Conservation (phyloP, 805 yeast genomes). For the Teunomyces tritomae region DNA sequence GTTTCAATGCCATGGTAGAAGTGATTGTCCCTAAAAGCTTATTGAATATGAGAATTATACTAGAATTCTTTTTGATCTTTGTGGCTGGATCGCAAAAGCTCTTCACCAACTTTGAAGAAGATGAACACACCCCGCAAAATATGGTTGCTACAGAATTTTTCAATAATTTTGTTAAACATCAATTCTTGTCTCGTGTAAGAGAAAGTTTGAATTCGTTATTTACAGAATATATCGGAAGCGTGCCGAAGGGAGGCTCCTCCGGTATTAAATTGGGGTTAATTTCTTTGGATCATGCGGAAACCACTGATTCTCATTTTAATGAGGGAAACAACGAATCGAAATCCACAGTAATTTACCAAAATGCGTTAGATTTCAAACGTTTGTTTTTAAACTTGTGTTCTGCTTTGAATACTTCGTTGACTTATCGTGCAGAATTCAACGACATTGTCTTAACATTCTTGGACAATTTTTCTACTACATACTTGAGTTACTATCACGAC, state of each 20-base stretch:
- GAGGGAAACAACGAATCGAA: neutral
- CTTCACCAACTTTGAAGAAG: conserved; percentile 17
- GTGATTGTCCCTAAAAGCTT: conserved; percentile 67
- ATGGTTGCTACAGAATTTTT: conserved; percentile 45
- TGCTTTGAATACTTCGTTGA: conserved; percentile 57
- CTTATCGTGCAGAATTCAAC: conserved; percentile 57
- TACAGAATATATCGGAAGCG: conserved; percentile 34
- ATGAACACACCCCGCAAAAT: conserved; percentile 4
- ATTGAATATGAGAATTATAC: conserved; percentile 74
- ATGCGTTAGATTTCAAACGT: conserved; percentile 46
- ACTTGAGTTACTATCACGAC: conserved; percentile 32
- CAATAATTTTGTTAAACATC: conserved; percentile 58
- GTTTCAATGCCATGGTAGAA: conserved; percentile 54
- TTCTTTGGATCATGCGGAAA: conserved; percentile 34
- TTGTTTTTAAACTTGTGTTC: conserved; percentile 49
- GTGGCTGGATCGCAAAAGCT: conserved; percentile 52
- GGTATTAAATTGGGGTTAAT: conserved; percentile 28
- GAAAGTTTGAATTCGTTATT: conserved; percentile 54
- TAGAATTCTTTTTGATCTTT: conserved; percentile 71
- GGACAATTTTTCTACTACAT: conserved; percentile 33
- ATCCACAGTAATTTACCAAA: conserved; percentile 30
- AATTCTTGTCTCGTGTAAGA: conserved; percentile 64
- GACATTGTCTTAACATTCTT: conserved; percentile 39
- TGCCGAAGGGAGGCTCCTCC: conserved; percentile 3
- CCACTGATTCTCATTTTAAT: neutral